A percentile compares a stretch with the other conserved stretches of the same genome.
Conservation (phyloP, 495 filamentous ascomycete genomes). For the Haplographium delicatum region DNA sequence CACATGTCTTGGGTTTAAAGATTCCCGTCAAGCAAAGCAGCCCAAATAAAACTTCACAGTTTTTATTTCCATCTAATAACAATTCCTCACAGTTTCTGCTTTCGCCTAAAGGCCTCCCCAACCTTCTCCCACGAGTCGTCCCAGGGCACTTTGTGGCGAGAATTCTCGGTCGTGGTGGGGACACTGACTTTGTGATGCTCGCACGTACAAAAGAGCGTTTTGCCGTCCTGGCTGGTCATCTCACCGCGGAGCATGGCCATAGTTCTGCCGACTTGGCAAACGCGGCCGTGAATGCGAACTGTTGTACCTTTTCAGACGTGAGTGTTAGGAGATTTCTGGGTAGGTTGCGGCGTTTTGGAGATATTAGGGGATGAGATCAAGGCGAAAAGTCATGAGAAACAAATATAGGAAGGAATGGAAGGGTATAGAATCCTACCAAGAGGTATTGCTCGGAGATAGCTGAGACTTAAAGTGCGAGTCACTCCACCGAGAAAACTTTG, state of each 20-base stretch:
- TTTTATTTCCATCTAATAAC: too few relatives aligned
- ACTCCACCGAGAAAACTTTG: constrained; percentile 41
- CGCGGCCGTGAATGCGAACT: constrained; percentile 29
- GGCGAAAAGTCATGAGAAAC: too few relatives aligned
- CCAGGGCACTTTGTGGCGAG: constrained; percentile 28
- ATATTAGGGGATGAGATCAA: constrained; percentile 14
- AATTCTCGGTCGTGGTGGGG: constrained; percentile 30
- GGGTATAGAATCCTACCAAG: constrained; percentile 18
- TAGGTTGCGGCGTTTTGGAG: too few relatives aligned
- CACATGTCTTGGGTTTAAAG: too few relatives aligned
- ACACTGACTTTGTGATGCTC: constrained; percentile 44
- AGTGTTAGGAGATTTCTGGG: too few relatives aligned
- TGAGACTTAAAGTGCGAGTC: constrained; percentile 35
- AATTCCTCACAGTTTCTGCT: too few relatives aligned
- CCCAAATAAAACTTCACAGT: too few relatives aligned
- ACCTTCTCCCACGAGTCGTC: constrained; percentile 28
- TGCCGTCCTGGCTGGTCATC: constrained; percentile 36
- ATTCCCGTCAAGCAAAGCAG: too few relatives aligned
- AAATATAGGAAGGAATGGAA: neutral
- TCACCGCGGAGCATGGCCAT: constrained; percentile 40
- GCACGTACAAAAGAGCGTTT: constrained; percentile 32
- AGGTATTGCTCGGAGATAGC: constrained; percentile 29
- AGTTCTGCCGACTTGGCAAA: constrained; percentile 33
- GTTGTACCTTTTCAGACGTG: constrained; percentile 33
- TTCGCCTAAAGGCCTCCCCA: too few relatives aligned